Conservation (phyloP, 495 filamentous ascomycete genomes). For the Penicillium crystallinum region DNA sequence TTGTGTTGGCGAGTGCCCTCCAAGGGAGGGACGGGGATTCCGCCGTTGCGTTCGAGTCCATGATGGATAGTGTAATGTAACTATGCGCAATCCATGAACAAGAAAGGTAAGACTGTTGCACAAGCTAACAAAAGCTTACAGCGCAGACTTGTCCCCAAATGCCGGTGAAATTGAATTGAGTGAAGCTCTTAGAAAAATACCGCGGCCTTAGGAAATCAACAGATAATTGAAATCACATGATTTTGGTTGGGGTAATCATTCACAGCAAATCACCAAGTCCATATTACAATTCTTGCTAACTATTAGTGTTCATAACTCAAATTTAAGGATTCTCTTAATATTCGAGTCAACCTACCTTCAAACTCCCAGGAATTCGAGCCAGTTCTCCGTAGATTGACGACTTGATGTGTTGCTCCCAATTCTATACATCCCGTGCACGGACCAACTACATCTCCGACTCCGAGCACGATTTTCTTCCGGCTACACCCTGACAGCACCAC, state of each 20-base stretch:
- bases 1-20: slow-evolving; percentile 38
- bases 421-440: slow-evolving; percentile 20
- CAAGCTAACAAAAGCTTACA: slow-evolving; percentile 3
- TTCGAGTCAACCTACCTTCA: no score
- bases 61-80: slow-evolving; percentile 24
- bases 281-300: neutral
- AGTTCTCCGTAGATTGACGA: neutral
- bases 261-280: neutral
- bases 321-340: no score
- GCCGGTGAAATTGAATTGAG: neutral
- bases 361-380: no score
- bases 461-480: slow-evolving; percentile 26
- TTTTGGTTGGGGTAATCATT: slow-evolving; percentile 16
- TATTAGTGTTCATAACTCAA: no score
- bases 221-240: slow-evolving; percentile 23
- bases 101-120: neutral
- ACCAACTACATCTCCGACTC: slow-evolving; percentile 26
- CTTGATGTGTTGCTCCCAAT: neutral
- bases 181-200: neutral
- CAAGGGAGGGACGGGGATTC: slow-evolving; percentile 41
- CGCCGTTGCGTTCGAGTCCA: slow-evolving; percentile 38
- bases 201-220: slow-evolving; percentile 8
- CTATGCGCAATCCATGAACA: slow-evolving; percentile 29
- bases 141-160: neutral
- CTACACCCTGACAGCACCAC: slow-evolving; percentile 8